Base-by-base conservation (phyloP, 1,284 basidiomycete species). In the Bondarzewia mesenterica region DNA sequence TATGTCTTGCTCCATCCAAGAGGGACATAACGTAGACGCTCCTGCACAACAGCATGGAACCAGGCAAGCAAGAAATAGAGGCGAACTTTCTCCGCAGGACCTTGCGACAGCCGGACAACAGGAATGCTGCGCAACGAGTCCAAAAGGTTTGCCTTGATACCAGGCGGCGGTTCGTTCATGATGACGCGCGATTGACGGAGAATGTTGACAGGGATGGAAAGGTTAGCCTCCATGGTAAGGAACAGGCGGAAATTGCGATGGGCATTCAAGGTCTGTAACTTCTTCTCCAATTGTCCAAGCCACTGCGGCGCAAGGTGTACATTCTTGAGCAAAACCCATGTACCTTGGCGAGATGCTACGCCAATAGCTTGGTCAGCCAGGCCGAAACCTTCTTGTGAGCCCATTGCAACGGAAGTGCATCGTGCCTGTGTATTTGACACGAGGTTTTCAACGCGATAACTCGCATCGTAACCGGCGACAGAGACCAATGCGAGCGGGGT, bases 101-200 rank as follows among this genome's bases (percentile, higher is more conserved):
- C 94, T 66, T 79, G 85, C 20, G 75, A 73, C 39, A 84, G 73
- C 38, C 89, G 82, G n/a, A 77, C 64, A 1, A 80, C 69, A 1
- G 86, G 64, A 38, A 97, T 89, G 52, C 77, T 79, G 38, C 83
- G 77, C n/a, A 97, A 71, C 2, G 91, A 93, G 63, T 97, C 93
- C 37, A 94, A 74, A 7, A 98, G 73, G 63, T 95, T 97, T 44
- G 94, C 94, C 58, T 93, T 93, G 63, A 97, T 82, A 53, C 94
- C 94, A 26, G 93, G 93, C 45, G 93, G 89, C 37, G 94, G 93
- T 62, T 97, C 94, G 63, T 96, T 96, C 93, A 97, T 97, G 62
- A 97, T 79, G 56, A 96, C 82, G 37, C 93, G 83, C 18, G 93
- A 96, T 66, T 93, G 93, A 15, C 93, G 87, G 15, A 98, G 77